phyloP scores from a whole-genome alignment of 202 grass and related monocot genomes.

The Schoenoplectus triqueter region DNA sequence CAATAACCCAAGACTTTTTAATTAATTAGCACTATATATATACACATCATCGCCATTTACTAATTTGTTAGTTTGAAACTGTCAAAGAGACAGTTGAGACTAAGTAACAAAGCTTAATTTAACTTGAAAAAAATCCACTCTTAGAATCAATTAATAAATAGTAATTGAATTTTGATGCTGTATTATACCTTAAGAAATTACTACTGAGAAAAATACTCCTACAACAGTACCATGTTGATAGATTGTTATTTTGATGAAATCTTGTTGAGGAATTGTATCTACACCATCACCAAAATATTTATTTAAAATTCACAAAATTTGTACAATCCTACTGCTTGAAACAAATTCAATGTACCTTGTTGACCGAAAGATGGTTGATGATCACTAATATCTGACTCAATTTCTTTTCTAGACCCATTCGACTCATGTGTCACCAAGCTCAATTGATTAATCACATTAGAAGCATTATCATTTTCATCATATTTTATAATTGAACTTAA shows the following conservation, averaged over 20 bases:
- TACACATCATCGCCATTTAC: too few relatives aligned
- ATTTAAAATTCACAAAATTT: slow-evolving; percentile 12
- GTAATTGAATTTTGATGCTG: neutral
- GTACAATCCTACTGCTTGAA: slow-evolving; percentile 27
- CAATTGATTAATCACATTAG: slow-evolving; percentile 21
- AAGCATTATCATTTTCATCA: slow-evolving; percentile 28
- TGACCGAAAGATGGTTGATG: neutral
- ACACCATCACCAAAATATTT: slow-evolving; percentile 36
- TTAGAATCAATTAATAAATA: slow-evolving; percentile 17
- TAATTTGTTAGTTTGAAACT: too few relatives aligned
- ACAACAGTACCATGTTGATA: slow-evolving; percentile 36
- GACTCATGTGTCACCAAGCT: slow-evolving; percentile 29
- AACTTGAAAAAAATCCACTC: neutral
- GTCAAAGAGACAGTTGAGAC: too few relatives aligned
- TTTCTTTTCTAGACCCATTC: slow-evolving; percentile 10
- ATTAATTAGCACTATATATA: too few relatives aligned
- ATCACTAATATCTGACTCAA: neutral
- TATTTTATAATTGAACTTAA: neutral
- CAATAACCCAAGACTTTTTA: too few relatives aligned
- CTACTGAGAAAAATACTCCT: slow-evolving; percentile 40
- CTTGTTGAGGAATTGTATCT: slow-evolving; percentile 30
- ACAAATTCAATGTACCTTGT: slow-evolving; percentile 28
- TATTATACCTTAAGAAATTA: slow-evolving; percentile 39
- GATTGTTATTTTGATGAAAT: slow-evolving; percentile 39
- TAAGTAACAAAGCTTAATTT: too few relatives aligned